Evolutionary conservation across 202 grass and related monocot genomes (phyloP).

Genomic region (Dendrocalamus latiflorus): DNA sequence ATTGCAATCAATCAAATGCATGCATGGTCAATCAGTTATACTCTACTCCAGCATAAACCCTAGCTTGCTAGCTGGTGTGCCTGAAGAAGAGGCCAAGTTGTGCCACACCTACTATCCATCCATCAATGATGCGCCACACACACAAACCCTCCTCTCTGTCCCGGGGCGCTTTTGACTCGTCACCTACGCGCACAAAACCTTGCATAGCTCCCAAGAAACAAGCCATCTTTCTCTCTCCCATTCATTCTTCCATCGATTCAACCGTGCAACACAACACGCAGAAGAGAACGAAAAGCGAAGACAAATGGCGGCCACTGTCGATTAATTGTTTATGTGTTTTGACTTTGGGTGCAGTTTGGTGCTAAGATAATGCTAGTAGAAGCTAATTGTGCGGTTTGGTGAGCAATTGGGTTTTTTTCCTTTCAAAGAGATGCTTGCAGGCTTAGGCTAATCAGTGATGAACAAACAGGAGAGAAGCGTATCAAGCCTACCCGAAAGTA

Average conservation of each 20-base stretch:
- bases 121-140: too few relatives aligned
- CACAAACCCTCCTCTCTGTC: constrained; percentile 27
- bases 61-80: constrained; percentile 22
- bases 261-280: constrained; percentile 12
- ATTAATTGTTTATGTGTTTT: constrained; percentile 35
- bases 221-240: neutral
- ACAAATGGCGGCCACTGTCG: constrained; percentile 6
- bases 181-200: constrained; percentile 43
- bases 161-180: constrained; percentile 21
- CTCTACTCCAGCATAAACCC: constrained; percentile 15
- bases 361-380: constrained; percentile 6
- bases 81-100: too few relatives aligned
- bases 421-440: neutral
- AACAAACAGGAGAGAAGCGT: constrained; percentile 17
- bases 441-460: constrained; percentile 44
- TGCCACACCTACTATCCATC: too few relatives aligned
- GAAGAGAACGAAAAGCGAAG: constrained; percentile 29
- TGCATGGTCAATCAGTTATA: neutral
- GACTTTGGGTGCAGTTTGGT: constrained; percentile 33
- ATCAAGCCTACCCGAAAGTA: constrained; percentile 40
- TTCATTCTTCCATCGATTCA: constrained; percentile 16
- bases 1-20: constrained; percentile 19
- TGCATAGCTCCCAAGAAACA: neutral
- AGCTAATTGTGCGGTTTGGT: constrained; percentile 50
- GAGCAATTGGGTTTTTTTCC: neutral